These are phyloP conservation scores for Parmelia sp. DNA, from an alignment of 495 filamentous ascomycete species.

Conservation along the genomic window DNA sequence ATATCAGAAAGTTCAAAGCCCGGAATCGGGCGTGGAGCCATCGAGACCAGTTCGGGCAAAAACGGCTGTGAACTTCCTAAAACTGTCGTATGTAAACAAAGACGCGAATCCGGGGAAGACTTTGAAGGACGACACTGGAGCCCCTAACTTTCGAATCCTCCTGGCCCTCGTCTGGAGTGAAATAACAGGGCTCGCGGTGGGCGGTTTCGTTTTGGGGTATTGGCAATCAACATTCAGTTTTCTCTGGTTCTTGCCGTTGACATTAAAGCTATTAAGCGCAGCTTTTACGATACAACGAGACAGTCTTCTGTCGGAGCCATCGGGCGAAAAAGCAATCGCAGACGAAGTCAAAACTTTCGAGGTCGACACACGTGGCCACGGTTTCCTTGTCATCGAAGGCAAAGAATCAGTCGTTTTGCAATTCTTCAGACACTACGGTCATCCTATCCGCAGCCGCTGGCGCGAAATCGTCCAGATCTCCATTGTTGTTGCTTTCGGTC, in stretches of 20 bases:
- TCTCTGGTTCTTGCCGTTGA: slow-evolving; percentile 14
- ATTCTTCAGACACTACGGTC: slow-evolving; percentile 22
- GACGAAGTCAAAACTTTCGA: slow-evolving; percentile 14
- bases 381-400: slow-evolving; percentile 21
- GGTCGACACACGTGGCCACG: slow-evolving; percentile 15
- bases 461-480: slow-evolving; percentile 18
- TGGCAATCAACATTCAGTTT: slow-evolving; percentile 8
- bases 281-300: slow-evolving; percentile 8
- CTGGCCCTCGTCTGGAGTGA: slow-evolving; percentile 14
- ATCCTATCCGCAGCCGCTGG: slow-evolving; percentile 19
- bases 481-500: slow-evolving; percentile 18
- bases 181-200: background rate
- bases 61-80: background rate
- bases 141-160: background rate
- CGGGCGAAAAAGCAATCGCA: background rate
- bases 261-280: slow-evolving; percentile 17
- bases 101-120: background rate
- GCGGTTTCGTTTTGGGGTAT: background rate
- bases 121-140: background rate
- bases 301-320: background rate
- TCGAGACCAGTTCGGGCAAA: background rate
- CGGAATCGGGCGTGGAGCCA: background rate
- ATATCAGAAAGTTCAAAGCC: background rate
- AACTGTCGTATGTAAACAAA: background rate
- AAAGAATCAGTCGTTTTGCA: slow-evolving; percentile 14